Conservation (phyloP, 1,284 basidiomycete genomes). For the Apiotrichum gracile region DNA sequence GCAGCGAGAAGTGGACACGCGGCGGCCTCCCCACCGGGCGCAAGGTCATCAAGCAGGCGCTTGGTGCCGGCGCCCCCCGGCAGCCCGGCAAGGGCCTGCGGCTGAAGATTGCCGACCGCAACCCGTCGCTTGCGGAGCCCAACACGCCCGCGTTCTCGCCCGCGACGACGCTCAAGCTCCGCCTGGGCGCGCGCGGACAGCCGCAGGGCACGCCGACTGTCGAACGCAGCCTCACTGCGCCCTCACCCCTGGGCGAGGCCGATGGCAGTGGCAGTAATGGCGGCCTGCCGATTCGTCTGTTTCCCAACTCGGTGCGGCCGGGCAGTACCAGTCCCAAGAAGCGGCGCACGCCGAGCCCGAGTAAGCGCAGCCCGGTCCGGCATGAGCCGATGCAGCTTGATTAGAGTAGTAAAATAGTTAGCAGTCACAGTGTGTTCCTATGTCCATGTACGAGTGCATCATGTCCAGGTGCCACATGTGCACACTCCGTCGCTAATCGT, state of each 20-base stretch:
- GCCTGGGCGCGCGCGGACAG: constrained; percentile 7
- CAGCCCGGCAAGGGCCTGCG: constrained; percentile 12
- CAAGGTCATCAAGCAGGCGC: constrained; percentile 29
- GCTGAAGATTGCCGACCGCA: constrained; percentile 11
- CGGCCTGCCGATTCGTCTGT: background rate
- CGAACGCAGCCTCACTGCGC: background rate
- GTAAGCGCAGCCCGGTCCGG: constrained; percentile 8
- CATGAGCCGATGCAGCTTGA: constrained; percentile 11
- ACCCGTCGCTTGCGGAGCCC: background rate
- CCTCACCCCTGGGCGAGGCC: background rate
- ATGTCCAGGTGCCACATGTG: no score
- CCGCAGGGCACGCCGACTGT: background rate
- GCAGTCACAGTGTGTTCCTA: background rate
- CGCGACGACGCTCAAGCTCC: constrained; percentile 8
- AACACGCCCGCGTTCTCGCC: constrained; percentile 1
- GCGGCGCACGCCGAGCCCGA: background rate
- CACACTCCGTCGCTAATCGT: background rate
- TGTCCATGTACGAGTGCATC: background rate
- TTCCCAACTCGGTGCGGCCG: background rate
- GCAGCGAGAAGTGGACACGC: constrained; percentile 26
- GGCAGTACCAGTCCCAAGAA: background rate
- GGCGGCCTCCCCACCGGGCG: constrained; percentile 30
- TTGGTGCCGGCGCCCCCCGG: constrained; percentile 27
- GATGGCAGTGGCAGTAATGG: background rate
- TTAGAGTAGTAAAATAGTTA: background rate